Evolutionary conservation across 768 basidiomycete genomes (phyloP).

Genomic region (Russula earlei): DNA sequence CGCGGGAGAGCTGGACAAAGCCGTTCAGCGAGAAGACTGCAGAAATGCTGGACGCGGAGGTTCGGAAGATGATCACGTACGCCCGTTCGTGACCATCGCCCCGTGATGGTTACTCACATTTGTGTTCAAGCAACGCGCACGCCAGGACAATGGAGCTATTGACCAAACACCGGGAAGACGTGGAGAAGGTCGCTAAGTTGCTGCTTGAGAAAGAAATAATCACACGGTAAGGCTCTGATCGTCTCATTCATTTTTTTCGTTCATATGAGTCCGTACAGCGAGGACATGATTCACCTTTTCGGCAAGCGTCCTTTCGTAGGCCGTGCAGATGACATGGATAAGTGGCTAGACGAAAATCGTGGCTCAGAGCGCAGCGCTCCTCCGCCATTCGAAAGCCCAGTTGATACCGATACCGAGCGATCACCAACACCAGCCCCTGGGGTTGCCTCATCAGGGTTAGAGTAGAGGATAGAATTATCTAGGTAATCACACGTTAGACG

Average conservation of each 20-base stretch:
- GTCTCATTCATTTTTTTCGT: not conserved
- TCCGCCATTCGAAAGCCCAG: constrained; percentile 43
- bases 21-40: constrained; percentile 98
- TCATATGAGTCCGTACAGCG: constrained; percentile 34
- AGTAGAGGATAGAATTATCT: constrained; percentile 23
- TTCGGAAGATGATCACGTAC: constrained; percentile 91
- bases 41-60: constrained; percentile 84
- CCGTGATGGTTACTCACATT: constrained; percentile 1
- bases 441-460: constrained; percentile 38
- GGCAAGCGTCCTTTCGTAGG: constrained; percentile 77
- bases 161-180: constrained; percentile 71
- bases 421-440: constrained; percentile 35
- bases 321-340: constrained; percentile 88
- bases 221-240: constrained; percentile 49
- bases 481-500: constrained; percentile 1
- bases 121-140: constrained; percentile 53
- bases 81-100: constrained; percentile 14
- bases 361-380: constrained; percentile 51
- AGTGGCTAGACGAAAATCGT: constrained; percentile 83
- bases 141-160: constrained; percentile 74
- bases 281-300: constrained; percentile 79
- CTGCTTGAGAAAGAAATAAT: constrained; percentile 94
- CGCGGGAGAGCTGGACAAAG: constrained; percentile 87
- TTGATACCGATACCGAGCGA: constrained; percentile 28
- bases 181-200: constrained; percentile 87